phyloP scores from a whole-genome alignment of 805 yeast genomes.

The Lipomyces orientalis region DNA sequence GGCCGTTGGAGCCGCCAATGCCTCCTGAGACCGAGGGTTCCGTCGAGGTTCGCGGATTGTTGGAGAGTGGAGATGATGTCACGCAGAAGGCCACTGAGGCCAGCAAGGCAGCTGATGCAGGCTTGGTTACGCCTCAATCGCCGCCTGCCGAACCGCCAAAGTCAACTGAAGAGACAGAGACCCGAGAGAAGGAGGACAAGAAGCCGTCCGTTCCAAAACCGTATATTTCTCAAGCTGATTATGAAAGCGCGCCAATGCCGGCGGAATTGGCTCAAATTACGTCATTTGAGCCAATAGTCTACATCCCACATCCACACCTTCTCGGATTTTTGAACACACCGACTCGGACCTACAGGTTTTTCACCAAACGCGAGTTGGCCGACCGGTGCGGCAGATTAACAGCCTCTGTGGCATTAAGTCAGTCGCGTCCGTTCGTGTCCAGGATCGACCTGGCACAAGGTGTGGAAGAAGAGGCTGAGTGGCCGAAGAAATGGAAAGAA shows the following conservation, averaged over 20 bases:
- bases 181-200: constrained; percentile 44
- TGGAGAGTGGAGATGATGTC: constrained; percentile 22
- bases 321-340: constrained; percentile 82
- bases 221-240: constrained; percentile 65
- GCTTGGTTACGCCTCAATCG: constrained; percentile 8
- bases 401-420: constrained; percentile 59
- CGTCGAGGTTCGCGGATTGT: constrained; percentile 22
- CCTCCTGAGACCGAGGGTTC: constrained; percentile 34
- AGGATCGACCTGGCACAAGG: constrained; percentile 52
- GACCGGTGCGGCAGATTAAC: constrained; percentile 65
- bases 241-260: constrained; percentile 60
- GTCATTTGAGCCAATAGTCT: constrained; percentile 65
- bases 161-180: constrained; percentile 41
- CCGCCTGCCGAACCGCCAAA: constrained; percentile 36
- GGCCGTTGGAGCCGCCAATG: constrained; percentile 72
- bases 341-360: constrained; percentile 74
- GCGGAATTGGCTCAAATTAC: constrained; percentile 50
- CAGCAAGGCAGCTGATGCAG: constrained; percentile 27
- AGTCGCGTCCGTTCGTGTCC: constrained; percentile 59
- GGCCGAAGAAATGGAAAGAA: constrained; percentile 86
- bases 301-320: constrained; percentile 75
- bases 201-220: constrained; percentile 62
- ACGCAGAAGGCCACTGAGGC: constrained; percentile 17
- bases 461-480: constrained; percentile 73
- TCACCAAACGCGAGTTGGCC: constrained; percentile 72